Evolutionary conservation across 306 rosid genomes (phyloP).

Genomic region (Arachis hypogaea): DNA sequence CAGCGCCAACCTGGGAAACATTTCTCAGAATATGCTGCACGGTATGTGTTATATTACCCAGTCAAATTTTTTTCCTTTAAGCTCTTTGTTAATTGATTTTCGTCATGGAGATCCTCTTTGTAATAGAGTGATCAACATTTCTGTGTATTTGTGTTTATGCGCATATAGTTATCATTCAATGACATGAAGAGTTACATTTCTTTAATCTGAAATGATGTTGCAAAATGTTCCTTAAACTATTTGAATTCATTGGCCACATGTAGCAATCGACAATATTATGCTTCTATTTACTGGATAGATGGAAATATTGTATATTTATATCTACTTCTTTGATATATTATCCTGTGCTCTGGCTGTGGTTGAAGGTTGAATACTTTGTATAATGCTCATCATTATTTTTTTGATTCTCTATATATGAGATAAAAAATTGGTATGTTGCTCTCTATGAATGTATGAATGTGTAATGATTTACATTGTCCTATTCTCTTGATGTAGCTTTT

Average conservation of each 20-base stretch:
- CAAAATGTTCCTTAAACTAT: neutral
- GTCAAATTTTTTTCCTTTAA: conserved; percentile 18
- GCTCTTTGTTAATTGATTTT: conserved; percentile 24
- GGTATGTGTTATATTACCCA: conserved; percentile 55
- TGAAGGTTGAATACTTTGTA: too few species aligned
- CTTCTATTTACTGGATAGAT: too few species aligned
- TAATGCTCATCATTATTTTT: neutral
- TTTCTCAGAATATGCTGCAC: conserved; percentile 98
- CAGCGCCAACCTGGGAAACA: conserved; percentile 99
- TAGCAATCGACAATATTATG: too few species aligned
- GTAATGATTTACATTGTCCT: conserved; percentile 19
- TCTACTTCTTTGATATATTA: too few species aligned
- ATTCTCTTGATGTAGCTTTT: conserved; percentile 65
- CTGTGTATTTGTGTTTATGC: conserved; percentile 17
- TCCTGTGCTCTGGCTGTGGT: too few species aligned
- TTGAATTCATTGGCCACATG: neutral
- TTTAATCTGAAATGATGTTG: too few species aligned
- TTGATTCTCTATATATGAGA: conserved; percentile 8
- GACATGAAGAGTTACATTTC: too few species aligned
- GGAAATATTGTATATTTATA: too few species aligned
- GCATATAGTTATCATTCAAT: neutral
- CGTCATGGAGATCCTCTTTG: conserved; percentile 13
- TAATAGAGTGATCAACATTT: neutral
- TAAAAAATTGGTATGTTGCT: neutral
- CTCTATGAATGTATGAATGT: neutral